These are phyloP conservation scores for Annona cherimola DNA, from an alignment of 164 flowering plant genomes.

Conservation along the genomic window DNA sequence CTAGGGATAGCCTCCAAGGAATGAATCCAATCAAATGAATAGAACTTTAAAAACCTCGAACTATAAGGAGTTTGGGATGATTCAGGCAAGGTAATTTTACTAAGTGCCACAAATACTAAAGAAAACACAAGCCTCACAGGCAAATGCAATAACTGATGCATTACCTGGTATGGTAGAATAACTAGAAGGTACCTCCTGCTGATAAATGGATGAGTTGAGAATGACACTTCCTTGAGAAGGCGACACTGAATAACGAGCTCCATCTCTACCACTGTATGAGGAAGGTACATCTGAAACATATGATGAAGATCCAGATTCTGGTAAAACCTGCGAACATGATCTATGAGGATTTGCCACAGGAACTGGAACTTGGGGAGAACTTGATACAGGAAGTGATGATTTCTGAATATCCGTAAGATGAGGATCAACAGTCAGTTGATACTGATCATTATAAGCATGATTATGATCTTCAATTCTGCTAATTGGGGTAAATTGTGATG, in stretches of 20 bases:
- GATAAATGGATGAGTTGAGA: conserved; percentile 55
- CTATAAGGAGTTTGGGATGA: neutral
- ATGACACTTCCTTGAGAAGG: conserved; percentile 34
- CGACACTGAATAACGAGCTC: conserved; percentile 38
- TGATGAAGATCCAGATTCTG: conserved; percentile 36
- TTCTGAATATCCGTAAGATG: conserved; percentile 46
- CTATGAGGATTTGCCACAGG: conserved; percentile 28
- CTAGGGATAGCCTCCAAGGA: neutral
- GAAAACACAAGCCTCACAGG: conserved; percentile 36
- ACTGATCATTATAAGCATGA: conserved; percentile 45
- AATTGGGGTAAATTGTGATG: conserved; percentile 32
- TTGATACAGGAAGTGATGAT: conserved; percentile 30
- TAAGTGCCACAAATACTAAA: conserved; percentile 13
- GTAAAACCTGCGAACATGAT: conserved; percentile 28
- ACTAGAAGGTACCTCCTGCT: conserved; percentile 99
- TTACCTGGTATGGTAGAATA: conserved; percentile 99
- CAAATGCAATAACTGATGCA: conserved; percentile 41
- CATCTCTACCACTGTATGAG: conserved; percentile 40
- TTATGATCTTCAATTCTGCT: conserved; percentile 42
- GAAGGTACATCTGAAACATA: conserved; percentile 41
- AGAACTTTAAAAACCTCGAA: neutral
- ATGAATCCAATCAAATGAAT: neutral
- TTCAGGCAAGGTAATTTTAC: conserved; percentile 2
- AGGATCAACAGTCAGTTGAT: conserved; percentile 37
- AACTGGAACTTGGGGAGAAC: conserved; percentile 48